Conservation (phyloP, 164 flowering plant genomes). For the Aristolochia californica region DNA sequence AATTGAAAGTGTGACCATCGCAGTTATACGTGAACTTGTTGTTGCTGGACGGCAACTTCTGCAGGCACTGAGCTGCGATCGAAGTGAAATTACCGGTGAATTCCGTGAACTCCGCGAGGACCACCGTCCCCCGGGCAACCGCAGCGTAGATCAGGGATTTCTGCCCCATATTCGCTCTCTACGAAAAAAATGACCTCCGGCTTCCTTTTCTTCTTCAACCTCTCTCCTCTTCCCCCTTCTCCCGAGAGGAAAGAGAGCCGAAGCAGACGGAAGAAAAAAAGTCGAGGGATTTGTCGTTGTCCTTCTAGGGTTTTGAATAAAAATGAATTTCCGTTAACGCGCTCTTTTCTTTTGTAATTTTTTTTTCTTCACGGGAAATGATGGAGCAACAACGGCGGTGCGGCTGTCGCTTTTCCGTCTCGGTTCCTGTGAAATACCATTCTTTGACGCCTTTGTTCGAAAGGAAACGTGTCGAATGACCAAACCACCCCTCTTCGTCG, state of each 20-base stretch:
- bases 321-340: no score
- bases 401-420: no score
- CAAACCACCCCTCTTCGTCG: no score
- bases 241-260: background rate
- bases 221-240: background rate
- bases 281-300: background rate
- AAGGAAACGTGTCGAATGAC: no score
- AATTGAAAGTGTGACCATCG: conserved; percentile 22
- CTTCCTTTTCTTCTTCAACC: background rate
- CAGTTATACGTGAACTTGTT: conserved; percentile 25
- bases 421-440: no score
- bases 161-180: conserved; percentile 12
- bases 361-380: no score
- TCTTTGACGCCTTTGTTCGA: no score
- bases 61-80: conserved; percentile 22
- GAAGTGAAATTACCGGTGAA: conserved; percentile 21
- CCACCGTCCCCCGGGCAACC: conserved; percentile 21
- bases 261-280: background rate
- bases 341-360: no score
- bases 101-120: conserved; percentile 21
- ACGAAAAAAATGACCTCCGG: background rate
- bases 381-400: no score
- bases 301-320: background rate
- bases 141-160: conserved; percentile 16
- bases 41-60: conserved; percentile 21